Percentiles rank a stretch among this genome's conserved stretches.
These are phyloP conservation scores for Bacidia gigantensis DNA, from an alignment of 495 filamentous ascomycete species.

Conservation along the genomic window DNA sequence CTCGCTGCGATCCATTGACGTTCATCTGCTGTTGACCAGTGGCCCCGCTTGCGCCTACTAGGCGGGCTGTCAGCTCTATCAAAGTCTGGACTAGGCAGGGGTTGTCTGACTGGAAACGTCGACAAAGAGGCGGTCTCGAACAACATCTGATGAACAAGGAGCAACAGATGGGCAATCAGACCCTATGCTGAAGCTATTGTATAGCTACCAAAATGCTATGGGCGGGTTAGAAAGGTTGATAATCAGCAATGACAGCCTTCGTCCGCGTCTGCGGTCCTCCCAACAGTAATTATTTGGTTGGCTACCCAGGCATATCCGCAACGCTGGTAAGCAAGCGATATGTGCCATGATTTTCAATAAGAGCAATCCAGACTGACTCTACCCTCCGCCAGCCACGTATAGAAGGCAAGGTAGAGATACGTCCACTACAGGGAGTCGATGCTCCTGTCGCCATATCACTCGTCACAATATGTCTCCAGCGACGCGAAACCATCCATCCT, in stretches of 20 bases:
- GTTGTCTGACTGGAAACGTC: neutral
- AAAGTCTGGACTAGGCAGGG: neutral
- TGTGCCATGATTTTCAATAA: neutral
- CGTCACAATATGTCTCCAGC: slow-evolving; percentile 84
- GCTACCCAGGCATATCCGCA: slow-evolving; percentile 95
- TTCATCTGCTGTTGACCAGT: neutral
- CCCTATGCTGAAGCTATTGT: neutral
- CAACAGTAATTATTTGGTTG: slow-evolving; percentile 91
- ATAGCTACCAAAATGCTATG: slow-evolving; percentile 14
- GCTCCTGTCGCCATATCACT: slow-evolving; percentile 83
- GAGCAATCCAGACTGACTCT: neutral
- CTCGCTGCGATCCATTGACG: neutral
- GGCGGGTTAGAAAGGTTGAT: slow-evolving; percentile 14
- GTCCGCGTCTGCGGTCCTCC: slow-evolving; percentile 95
- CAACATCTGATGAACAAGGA: neutral
- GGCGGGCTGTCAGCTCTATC: neutral
- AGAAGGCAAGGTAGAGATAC: slow-evolving; percentile 95
- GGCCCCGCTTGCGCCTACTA: neutral
- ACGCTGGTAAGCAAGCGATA: slow-evolving; percentile 58
- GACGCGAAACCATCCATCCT: slow-evolving; percentile 92
- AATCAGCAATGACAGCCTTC: slow-evolving; percentile 61
- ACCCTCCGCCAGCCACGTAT: slow-evolving; percentile 58
- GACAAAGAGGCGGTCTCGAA: neutral
- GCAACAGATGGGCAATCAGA: neutral
- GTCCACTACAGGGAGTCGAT: slow-evolving; percentile 66